phyloP scores from a whole-genome alignment of 2,329 filamentous ascomycete species.

The Exophiala mesophila region DNA sequence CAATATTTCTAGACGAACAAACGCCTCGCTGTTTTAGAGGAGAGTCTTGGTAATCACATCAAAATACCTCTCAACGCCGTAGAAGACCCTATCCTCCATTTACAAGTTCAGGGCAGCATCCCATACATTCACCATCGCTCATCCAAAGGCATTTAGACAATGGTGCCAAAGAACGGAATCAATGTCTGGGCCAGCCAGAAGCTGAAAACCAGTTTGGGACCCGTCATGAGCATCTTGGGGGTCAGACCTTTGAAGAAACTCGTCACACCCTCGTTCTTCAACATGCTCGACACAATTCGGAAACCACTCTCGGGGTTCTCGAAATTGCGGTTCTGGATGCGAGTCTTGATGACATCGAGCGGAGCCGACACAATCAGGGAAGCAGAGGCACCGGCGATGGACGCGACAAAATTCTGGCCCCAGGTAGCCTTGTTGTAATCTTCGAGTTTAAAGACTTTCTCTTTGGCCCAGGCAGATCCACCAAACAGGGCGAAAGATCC shows the following conservation, averaged over 20 bases:
- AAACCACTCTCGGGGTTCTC: conserved; percentile 95
- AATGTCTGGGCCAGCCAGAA: conserved; percentile 99
- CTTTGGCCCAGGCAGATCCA: conserved; percentile 94
- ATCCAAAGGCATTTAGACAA: conserved; percentile 42
- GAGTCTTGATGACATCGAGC: conserved; percentile 95
- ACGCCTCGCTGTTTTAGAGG: too few relatives aligned
- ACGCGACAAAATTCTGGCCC: conserved; percentile 96
- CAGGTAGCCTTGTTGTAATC: conserved; percentile 96
- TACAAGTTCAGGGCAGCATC: too few relatives aligned
- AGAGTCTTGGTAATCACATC: too few relatives aligned
- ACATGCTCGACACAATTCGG: conserved; percentile 88
- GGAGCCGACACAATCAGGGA: conserved; percentile 96
- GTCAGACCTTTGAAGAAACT: conserved; percentile 98
- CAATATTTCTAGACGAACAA: too few relatives aligned
- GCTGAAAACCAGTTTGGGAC: conserved; percentile 96
- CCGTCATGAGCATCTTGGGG: conserved; percentile 98
- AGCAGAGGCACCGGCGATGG: conserved; percentile 87
- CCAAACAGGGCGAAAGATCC: conserved; percentile 97
- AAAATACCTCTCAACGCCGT: too few relatives aligned
- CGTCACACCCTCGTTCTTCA: conserved; percentile 75
- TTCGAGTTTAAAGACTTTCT: conserved; percentile 81
- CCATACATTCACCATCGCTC: too few relatives aligned
- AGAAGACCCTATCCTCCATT: too few relatives aligned
- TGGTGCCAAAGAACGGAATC: conserved; percentile 82
- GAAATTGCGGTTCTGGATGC: conserved; percentile 98